These are phyloP conservation scores for Setomelanomma holmii DNA, from an alignment of 2,329 filamentous ascomycete genomes.

Conservation along the genomic window DNA sequence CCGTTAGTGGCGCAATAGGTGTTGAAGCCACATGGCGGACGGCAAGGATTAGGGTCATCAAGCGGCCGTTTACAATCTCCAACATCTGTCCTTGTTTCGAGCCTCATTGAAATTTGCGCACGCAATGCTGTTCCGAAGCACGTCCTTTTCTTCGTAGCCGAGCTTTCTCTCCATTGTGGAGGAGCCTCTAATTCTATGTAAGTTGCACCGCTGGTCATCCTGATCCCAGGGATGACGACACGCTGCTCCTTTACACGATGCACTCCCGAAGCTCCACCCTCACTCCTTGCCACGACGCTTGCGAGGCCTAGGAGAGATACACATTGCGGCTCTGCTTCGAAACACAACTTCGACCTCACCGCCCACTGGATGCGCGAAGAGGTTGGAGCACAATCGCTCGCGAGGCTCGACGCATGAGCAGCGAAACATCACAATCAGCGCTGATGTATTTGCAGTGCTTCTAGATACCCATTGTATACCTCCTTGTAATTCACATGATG, in stretches of 20 bases:
- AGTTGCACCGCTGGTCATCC: neutral
- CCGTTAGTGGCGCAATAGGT: neutral
- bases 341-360: neutral
- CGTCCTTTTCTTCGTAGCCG: constrained; percentile 2
- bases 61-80: neutral
- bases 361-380: neutral
- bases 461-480: constrained; percentile 42
- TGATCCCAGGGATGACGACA: constrained; percentile 1
- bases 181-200: constrained; percentile 1
- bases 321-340: neutral
- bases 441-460: constrained; percentile 42
- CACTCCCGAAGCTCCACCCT: constrained; percentile 2
- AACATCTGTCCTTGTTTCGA: constrained; percentile 6
- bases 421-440: constrained; percentile 7
- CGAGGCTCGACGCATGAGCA: constrained; percentile 9
- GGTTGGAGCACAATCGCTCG: constrained; percentile 3
- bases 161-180: neutral
- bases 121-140: neutral
- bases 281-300: neutral
- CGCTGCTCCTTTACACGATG: constrained; percentile 10
- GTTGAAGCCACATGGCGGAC: constrained; percentile 4
- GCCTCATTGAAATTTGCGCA: neutral
- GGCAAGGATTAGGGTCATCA: neutral
- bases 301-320: neutral
- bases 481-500: constrained; percentile 40